These are phyloP conservation scores for Pseudogymnoascus sp. DNA, from an alignment of 2,329 filamentous ascomycete genomes.

Conservation along the genomic window DNA sequence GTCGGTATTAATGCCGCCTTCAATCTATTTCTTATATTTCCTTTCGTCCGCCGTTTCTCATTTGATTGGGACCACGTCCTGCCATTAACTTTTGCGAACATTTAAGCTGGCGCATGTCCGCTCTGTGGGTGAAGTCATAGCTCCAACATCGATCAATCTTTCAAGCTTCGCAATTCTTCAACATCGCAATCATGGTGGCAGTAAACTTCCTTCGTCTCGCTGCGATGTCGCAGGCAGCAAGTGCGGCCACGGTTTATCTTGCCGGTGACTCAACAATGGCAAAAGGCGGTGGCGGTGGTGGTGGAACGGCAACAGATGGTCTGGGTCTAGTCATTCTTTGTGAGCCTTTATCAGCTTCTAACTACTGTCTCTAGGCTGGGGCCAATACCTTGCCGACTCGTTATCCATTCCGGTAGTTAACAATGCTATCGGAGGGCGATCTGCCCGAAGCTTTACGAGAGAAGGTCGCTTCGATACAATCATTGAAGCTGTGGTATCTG, in stretches of 20 bases:
- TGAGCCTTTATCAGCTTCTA: not conserved
- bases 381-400: conserved; percentile 18
- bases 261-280: conserved; percentile 20
- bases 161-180: not conserved
- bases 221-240: conserved; percentile 9
- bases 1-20: not conserved
- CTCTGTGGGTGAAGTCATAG: not conserved
- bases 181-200: not conserved
- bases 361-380: conserved; percentile 17
- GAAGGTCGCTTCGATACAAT: conserved; percentile 56
- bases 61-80: not conserved
- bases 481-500: conserved; percentile 40
- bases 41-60: not conserved
- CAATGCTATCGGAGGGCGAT: conserved; percentile 55
- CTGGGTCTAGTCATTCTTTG: no score
- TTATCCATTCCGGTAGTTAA: conserved; percentile 33
- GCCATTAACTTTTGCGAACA: not conserved
- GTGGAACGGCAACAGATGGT: conserved; percentile 16
- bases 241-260: conserved; percentile 11
- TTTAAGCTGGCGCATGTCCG: not conserved
- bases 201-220: conserved; percentile 4
- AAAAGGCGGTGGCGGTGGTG: conserved; percentile 16
- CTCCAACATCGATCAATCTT: not conserved
- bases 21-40: conserved; percentile 7
- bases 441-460: conserved; percentile 54